These are phyloP conservation scores for Tricholoma sp. DNA, from an alignment of 768 basidiomycete genomes.

Conservation along the genomic window DNA sequence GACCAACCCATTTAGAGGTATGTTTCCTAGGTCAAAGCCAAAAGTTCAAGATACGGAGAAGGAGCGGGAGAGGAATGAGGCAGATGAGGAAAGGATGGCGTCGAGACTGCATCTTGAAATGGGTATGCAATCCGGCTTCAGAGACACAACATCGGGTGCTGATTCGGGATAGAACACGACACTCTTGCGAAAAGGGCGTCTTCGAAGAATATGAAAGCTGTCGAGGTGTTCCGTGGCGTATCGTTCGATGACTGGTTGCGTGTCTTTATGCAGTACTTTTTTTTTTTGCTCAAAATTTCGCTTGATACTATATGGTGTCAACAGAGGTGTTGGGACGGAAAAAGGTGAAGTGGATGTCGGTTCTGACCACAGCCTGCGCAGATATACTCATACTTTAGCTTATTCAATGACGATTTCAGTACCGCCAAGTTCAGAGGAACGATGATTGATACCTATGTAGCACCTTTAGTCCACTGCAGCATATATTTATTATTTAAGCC, in stretches of 20 bases:
- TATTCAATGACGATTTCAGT: no score
- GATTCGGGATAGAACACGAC: conserved; percentile 44
- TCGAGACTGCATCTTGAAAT: conserved; percentile 73
- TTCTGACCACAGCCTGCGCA: no score
- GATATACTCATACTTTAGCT: no score
- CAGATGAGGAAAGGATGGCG: conserved; percentile 67
- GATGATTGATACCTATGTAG: no score
- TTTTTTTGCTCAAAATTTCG: no score
- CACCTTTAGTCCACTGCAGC: no score
- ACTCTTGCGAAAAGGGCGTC: conserved; percentile 44
- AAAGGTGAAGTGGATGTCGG: no score
- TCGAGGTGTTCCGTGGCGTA: conserved; percentile 76
- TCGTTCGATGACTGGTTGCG: conserved; percentile 82
- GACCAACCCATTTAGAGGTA: conserved; percentile 60
- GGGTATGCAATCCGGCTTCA: conserved; percentile 34
- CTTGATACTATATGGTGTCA: no score
- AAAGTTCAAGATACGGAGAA: conserved; percentile 28
- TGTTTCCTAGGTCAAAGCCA: conserved; percentile 51
- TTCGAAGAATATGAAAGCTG: conserved; percentile 30
- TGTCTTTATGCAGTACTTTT: conserved; percentile 72
- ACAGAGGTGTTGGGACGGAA: no score
- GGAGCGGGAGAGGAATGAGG: conserved; percentile 39
- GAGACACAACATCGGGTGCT: neutral
- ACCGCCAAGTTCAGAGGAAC: no score
- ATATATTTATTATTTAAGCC: no score